These are phyloP conservation scores for Calamus simplicifolius DNA, from an alignment of 176 grass and related monocot species.

Conservation along the genomic window DNA sequence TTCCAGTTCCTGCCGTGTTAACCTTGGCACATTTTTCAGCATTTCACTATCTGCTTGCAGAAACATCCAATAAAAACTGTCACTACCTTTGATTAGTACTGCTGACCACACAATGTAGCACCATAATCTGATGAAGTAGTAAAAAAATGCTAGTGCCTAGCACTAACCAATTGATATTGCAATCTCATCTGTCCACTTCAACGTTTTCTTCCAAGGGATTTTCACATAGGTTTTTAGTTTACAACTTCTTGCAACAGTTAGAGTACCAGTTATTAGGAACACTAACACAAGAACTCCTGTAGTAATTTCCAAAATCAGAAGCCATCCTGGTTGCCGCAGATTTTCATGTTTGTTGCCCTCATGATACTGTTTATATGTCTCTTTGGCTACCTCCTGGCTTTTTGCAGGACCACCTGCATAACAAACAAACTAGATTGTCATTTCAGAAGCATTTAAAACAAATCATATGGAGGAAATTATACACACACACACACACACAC, in stretches of 20 bases:
- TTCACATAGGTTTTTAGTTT: slow-evolving; percentile 51
- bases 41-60: slow-evolving; percentile 58
- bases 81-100: no score
- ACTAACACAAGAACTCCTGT: slow-evolving; percentile 72
- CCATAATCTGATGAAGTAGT: no score
- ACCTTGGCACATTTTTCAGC: slow-evolving; percentile 61
- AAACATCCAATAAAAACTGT: no score
- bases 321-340: slow-evolving; percentile 70
- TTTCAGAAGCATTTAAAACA: no score
- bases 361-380: slow-evolving; percentile 30
- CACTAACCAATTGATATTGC: slow-evolving; percentile 56
- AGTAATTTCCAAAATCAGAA: slow-evolving; percentile 79
- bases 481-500: no score
- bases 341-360: slow-evolving; percentile 36
- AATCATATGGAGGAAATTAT: no score
- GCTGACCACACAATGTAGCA: no score
- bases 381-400: slow-evolving; percentile 25
- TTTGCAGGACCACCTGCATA: slow-evolving; percentile 42
- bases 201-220: slow-evolving; percentile 61
- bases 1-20: slow-evolving; percentile 84
- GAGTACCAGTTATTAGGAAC: slow-evolving; percentile 45
- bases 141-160: neutral
- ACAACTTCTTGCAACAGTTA: slow-evolving; percentile 72
- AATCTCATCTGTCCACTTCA: slow-evolving; percentile 66
- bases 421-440: no score